A percentile compares a stretch with the other conserved stretches of the same genome.
phyloP scores from a whole-genome alignment of 2,329 filamentous ascomycete species.

The Microcera coccophila region DNA sequence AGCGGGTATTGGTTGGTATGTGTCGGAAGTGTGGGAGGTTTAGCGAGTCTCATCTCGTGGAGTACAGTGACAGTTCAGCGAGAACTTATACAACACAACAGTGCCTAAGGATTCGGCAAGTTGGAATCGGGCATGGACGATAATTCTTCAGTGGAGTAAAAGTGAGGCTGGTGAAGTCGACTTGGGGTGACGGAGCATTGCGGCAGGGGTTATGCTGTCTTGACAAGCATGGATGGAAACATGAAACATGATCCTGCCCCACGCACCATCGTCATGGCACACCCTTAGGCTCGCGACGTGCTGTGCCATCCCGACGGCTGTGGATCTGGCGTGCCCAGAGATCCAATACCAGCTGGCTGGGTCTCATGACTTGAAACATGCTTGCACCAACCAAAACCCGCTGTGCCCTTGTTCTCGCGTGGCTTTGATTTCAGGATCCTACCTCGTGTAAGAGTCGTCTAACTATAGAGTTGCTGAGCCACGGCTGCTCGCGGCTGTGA shows the following conservation, averaged over 20 bases:
- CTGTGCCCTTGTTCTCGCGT: background rate
- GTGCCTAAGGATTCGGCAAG: conserved; percentile 10
- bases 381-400: background rate
- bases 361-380: background rate
- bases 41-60: background rate
- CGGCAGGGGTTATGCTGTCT: conserved; percentile 12
- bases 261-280: conserved; percentile 14
- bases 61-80: background rate
- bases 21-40: conserved; percentile 6
- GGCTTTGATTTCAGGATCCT: conserved; percentile 8
- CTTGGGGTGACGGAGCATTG: conserved; percentile 6
- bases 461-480: conserved; percentile 7
- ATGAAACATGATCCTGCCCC: conserved; percentile 22
- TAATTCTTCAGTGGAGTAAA: conserved; percentile 14
- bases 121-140: conserved; percentile 15
- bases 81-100: conserved; percentile 21
- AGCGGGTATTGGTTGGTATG: conserved; percentile 1
- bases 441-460: background rate
- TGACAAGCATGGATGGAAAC: conserved; percentile 17
- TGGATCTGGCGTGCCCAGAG: conserved; percentile 3
- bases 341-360: conserved; percentile 2
- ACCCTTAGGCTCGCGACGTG: background rate
- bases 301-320: conserved; percentile 5
- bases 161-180: conserved; percentile 22
- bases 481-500: conserved; percentile 16